A percentile compares a stretch with the other conserved stretches of the same genome.
phyloP scores from a whole-genome alignment of 2,329 filamentous ascomycete species.

The Akanthomyces dipterigenus region DNA sequence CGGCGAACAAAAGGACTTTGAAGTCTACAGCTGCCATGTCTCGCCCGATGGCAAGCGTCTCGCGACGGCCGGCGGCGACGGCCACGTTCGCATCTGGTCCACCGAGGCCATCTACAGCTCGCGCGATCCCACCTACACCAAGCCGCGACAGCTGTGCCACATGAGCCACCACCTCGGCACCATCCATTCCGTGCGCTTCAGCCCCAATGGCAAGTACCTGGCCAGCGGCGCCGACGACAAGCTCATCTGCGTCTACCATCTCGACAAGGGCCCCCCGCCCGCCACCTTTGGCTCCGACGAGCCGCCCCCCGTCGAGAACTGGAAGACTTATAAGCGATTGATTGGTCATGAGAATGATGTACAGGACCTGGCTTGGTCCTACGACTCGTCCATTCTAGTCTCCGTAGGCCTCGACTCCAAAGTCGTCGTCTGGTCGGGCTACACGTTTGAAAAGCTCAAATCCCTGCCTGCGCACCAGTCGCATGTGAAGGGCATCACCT shows the following conservation, averaged over 20 bases:
- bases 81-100: conserved; percentile 96
- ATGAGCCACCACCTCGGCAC: conserved; percentile 98
- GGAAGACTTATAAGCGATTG: conserved; percentile 88
- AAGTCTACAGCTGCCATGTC: conserved; percentile 97
- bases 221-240: conserved; percentile 98
- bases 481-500: conserved; percentile 97
- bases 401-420: conserved; percentile 97
- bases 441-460: conserved; percentile 97
- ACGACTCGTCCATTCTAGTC: conserved; percentile 89
- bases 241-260: conserved; percentile 93
- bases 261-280: conserved; percentile 75
- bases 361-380: conserved; percentile 94
- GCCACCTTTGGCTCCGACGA: conserved; percentile 86
- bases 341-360: conserved; percentile 98
- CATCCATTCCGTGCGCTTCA: conserved; percentile 95
- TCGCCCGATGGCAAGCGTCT: conserved; percentile 89
- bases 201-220: conserved; percentile 87
- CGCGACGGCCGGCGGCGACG: conserved; percentile 93
- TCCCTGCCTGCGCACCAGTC: conserved; percentile 88
- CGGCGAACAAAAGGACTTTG: conserved; percentile 95
- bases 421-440: conserved; percentile 95
- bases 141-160: conserved; percentile 88
- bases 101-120: conserved; percentile 87
- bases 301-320: conserved; percentile 89
- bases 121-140: conserved; percentile 61